Conservation (phyloP, 1,284 basidiomycete genomes). For the Ganoderma sp. region DNA sequence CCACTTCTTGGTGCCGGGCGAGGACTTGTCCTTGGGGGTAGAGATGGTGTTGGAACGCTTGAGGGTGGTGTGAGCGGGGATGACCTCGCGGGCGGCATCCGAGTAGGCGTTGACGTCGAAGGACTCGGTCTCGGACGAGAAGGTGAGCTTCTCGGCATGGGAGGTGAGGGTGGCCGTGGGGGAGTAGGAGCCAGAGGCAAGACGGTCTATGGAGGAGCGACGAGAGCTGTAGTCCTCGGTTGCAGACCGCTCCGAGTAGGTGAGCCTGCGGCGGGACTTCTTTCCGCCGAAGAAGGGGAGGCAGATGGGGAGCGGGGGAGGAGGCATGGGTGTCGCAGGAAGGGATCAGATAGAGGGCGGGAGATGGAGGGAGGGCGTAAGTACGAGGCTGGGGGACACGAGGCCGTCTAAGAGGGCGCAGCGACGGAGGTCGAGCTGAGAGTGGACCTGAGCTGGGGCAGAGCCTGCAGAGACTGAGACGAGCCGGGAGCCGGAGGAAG, state of each 20-base stretch:
- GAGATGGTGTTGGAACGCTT: slow-evolving; percentile 35
- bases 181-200: slow-evolving; percentile 43
- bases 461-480: background rate
- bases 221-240: slow-evolving; percentile 38
- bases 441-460: background rate
- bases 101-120: slow-evolving; percentile 38
- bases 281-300: slow-evolving; percentile 37
- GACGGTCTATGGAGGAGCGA: slow-evolving; percentile 38
- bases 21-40: slow-evolving; percentile 25
- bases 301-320: slow-evolving; percentile 40
- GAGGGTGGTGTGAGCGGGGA: slow-evolving; percentile 32
- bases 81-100: slow-evolving; percentile 40
- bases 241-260: slow-evolving; percentile 36
- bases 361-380: slow-evolving; percentile 21
- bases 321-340: slow-evolving; percentile 42
- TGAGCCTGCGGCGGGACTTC: slow-evolving; percentile 38
- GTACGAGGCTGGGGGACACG: slow-evolving; percentile 29
- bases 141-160: slow-evolving; percentile 45
- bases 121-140: slow-evolving; percentile 45
- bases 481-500: background rate
- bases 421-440: slow-evolving; percentile 3
- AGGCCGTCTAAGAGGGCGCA: slow-evolving; percentile 28
- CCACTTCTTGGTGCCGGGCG: slow-evolving; percentile 45
- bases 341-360: slow-evolving; percentile 27
- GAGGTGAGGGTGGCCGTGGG: slow-evolving; percentile 47